Evolutionary conservation across 1,284 basidiomycete species (phyloP).

Genomic region (Austroboletus novae-zelandiae): DNA sequence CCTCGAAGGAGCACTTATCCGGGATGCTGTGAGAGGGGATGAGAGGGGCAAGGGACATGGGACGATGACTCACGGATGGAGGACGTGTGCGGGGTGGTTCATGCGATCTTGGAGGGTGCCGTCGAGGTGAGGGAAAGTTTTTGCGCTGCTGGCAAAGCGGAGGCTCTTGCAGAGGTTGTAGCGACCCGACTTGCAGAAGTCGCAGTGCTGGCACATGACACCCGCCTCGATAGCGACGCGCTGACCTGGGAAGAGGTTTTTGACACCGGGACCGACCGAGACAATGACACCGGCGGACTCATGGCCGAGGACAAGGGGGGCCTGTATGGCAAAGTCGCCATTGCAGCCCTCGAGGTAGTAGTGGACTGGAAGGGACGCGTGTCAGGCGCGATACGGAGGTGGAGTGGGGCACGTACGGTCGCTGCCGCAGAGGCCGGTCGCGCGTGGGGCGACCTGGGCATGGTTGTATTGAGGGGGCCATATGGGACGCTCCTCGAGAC

Average conservation of each 20-base stretch:
- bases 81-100: conserved; percentile 83
- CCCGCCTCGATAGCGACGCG: conserved; percentile 95
- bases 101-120: conserved; percentile 87
- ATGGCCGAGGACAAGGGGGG: conserved; percentile 87
- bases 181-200: conserved; percentile 67
- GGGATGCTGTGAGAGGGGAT: conserved; percentile 58
- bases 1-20: conserved; percentile 69
- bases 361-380: conserved; percentile 57
- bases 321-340: conserved; percentile 85
- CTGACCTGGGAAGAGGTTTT: conserved; percentile 73
- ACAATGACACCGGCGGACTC: conserved; percentile 85
- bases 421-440: conserved; percentile 91
- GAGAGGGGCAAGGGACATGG: conserved; percentile 6
- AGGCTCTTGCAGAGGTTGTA: conserved; percentile 93
- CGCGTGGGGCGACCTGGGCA: conserved; percentile 71
- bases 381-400: conserved; percentile 9
- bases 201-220: conserved; percentile 77
- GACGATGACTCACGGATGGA: conserved; percentile 72
- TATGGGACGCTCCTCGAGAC: conserved; percentile 63
- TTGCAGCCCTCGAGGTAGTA: conserved; percentile 89
- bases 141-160: conserved; percentile 88
- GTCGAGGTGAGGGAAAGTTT: conserved; percentile 91
- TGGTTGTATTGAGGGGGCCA: conserved; percentile 66
- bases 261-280: conserved; percentile 67
- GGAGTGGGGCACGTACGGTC: conserved; percentile 60